Base-by-base conservation (phyloP, 306 rosid genomes). In the Corylus americana region DNA sequence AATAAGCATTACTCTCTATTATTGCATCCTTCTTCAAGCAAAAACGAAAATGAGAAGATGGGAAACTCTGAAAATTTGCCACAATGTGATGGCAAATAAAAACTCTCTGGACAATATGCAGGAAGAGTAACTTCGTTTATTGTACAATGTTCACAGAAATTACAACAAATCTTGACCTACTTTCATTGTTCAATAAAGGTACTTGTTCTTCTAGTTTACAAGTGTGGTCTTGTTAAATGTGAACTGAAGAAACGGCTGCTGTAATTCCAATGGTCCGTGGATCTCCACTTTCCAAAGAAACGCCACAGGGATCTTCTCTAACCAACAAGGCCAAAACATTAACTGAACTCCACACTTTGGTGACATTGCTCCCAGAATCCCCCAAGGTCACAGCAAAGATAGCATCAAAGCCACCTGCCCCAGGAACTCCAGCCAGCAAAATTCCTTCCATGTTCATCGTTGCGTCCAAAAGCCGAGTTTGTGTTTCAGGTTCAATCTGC, bases 361-460 rank as follows among this genome's bases (percentile, higher is more conserved):
- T 74, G 79, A 93, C 90, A 53, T 83, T 85, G 77, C 77, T 80
- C 84, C 86, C 75, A 35, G 96, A 83, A 83, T 85, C 86, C 78
- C 99, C 98, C 70, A 95, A 81, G 62, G 92, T 89, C 77, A 95
- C 96, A 14, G 96, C 92, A 57, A 93, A 95, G 74, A 95, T 85
- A 0, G 99, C 99, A 87, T 95, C 99, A 64, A 85, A 95, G 78
- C 99, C 99, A 83, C 99, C 99, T 47, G 98, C 98, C 74, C 98
- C 99, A 39, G 99, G 99, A 85, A 95, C 98, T 82, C 99, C 99
- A 68, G 97, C 97, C 80, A 95, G 84, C 84, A 95, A 74, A 48
- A 95, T 92, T 67, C 99, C 99, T 89, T 92, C 99, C 93, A 91
- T 86, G 79, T 87, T 88, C 96, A 91, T 84, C 35, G 98, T 91